Evolutionary conservation across 768 basidiomycete species (phyloP).

Genomic region (Cystofilobasidium ferigula): DNA sequence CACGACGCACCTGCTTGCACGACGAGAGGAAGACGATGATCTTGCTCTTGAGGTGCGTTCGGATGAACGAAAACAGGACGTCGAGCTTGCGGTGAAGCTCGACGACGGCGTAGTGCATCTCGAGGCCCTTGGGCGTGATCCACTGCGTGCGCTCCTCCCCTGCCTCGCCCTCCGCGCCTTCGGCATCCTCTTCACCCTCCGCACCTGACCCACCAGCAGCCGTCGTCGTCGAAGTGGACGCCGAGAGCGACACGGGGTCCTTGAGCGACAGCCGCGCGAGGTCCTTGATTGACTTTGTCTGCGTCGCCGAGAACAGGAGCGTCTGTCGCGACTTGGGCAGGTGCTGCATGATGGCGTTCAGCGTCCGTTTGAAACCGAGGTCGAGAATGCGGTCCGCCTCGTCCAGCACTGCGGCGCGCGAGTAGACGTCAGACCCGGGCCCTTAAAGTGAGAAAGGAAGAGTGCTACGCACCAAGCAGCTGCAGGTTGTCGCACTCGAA

Average conservation of each 20-base stretch:
- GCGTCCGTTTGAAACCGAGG: conserved; percentile 82
- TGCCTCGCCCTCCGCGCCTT: conserved; percentile 7
- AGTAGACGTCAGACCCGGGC: background rate
- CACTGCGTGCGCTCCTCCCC: conserved; percentile 35
- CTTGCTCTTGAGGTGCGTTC: conserved; percentile 81
- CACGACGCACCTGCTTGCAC: conserved; percentile 63
- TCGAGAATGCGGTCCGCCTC: conserved; percentile 95
- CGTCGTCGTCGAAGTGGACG: conserved; percentile 36
- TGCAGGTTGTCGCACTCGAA: conserved; percentile 89
- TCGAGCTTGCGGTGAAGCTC: conserved; percentile 79
- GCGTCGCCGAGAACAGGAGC: conserved; percentile 90
- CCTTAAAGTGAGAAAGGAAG: background rate
- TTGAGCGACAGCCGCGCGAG: conserved; percentile 70
- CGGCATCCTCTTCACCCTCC: conserved; percentile 34
- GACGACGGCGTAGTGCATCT: conserved; percentile 79
- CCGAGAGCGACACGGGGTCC: conserved; percentile 63
- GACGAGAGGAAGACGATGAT: conserved; percentile 86
- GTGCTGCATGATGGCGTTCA: conserved; percentile 82
- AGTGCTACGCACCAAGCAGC: conserved; percentile 55
- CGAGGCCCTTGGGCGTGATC: conserved; percentile 60
- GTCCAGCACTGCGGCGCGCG: conserved; percentile 78
- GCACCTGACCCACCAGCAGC: conserved; percentile 37
- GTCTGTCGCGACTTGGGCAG: conserved; percentile 74
- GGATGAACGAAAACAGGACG: conserved; percentile 86
- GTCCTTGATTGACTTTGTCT: conserved; percentile 77